Evolutionary conservation across 192 early-diverging fungal genomes (phyloP).

Genomic region (Backusella psychrophila): DNA sequence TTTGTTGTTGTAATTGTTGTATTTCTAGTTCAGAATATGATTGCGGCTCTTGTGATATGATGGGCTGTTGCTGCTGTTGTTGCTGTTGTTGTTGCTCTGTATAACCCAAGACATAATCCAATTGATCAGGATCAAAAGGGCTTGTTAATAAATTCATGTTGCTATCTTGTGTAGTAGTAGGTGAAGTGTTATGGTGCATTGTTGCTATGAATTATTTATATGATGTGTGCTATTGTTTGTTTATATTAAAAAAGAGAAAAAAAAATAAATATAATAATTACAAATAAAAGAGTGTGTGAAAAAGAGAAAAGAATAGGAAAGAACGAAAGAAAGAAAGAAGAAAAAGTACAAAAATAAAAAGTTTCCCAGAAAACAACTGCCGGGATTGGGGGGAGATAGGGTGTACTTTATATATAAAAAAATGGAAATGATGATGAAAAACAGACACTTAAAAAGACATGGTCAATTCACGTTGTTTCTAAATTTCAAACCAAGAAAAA

Average conservation of each 20-base stretch:
- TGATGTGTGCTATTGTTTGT: background rate
- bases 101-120: background rate
- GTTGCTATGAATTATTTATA: background rate
- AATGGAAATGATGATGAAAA: background rate
- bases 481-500: conserved; percentile 2
- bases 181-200: background rate
- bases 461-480: conserved; percentile 1
- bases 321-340: background rate
- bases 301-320: background rate
- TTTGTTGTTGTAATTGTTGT: background rate
- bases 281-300: background rate
- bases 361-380: background rate
- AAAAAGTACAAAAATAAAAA: background rate
- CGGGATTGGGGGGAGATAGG: background rate
- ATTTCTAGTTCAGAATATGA: background rate
- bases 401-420: background rate
- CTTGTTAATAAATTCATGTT: conserved; percentile 8
- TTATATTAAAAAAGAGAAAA: background rate
- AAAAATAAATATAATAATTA: background rate
- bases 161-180: background rate
- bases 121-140: conserved; percentile 1
- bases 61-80: background rate
- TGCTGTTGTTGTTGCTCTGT: background rate
- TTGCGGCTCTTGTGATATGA: background rate
- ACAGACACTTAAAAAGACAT: background rate